Percentiles rank a stretch among this genome's conserved stretches.
Conservation (phyloP, 1,284 basidiomycete species). For the Cerrena zonata region DNA sequence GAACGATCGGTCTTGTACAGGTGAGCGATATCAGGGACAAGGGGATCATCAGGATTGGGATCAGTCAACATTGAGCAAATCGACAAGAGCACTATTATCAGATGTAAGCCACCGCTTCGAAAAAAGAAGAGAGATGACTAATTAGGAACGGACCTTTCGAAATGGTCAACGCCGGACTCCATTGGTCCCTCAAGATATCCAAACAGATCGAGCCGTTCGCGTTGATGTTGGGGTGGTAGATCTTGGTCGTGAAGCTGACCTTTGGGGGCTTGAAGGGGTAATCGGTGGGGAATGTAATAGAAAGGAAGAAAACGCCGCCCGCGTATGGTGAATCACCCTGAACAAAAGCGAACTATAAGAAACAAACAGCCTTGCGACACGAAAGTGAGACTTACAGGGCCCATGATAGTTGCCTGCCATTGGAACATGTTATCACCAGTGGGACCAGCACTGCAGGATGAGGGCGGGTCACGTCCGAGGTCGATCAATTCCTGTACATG, state of each 20-base stretch:
- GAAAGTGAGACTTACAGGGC: conserved; percentile 62
- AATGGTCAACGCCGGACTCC: conserved; percentile 97
- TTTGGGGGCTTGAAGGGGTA: conserved; percentile 99
- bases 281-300: conserved; percentile 88
- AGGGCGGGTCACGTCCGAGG: conserved; percentile 94
- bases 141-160: conserved; percentile 74
- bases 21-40: conserved; percentile 78
- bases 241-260: conserved; percentile 98
- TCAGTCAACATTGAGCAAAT: conserved; percentile 97
- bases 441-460: conserved; percentile 94
- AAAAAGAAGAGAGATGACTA: neutral
- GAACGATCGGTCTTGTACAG: conserved; percentile 93
- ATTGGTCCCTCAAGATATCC: conserved; percentile 95
- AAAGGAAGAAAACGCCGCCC: conserved; percentile 95
- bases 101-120: neutral
- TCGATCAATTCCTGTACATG: conserved; percentile 85
- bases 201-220: conserved; percentile 97
- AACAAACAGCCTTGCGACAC: conserved; percentile 1
- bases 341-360: neutral
- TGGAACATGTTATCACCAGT: conserved; percentile 96
- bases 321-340: conserved; percentile 93
- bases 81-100: conserved; percentile 71
- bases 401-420: conserved; percentile 98
- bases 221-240: conserved; percentile 96
- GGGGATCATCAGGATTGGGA: conserved; percentile 93